A percentile compares a stretch with the other conserved stretches of the same genome.
Conservation (phyloP, 1,139 yeast genomes). For the Maudiozyma humilis region DNA sequence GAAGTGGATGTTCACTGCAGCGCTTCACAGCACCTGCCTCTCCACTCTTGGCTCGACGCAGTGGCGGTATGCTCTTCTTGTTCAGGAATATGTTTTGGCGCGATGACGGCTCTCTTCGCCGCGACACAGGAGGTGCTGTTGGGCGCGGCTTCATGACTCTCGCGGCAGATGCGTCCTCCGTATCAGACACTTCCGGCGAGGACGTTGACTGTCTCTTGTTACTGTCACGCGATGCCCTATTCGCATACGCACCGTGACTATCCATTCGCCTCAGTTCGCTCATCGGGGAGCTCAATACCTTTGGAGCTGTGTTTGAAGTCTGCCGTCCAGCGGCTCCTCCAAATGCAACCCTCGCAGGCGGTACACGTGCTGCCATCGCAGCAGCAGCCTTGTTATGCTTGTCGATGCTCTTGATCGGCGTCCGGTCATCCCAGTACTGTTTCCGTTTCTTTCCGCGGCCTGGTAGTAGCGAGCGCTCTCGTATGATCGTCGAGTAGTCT, state of each 20-base stretch:
- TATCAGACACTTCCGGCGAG: too few species aligned
- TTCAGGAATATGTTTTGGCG: conserved; percentile 8
- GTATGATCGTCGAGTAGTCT: conserved; percentile 21
- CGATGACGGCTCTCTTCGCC: background rate
- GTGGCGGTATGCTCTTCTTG: background rate
- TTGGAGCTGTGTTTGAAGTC: background rate
- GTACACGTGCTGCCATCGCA: background rate
- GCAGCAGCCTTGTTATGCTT: background rate
- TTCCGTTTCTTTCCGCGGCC: conserved; percentile 1
- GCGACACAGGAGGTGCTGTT: too few species aligned
- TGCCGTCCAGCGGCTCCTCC: conserved; percentile 17
- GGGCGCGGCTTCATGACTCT: too few species aligned
- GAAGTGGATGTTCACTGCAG: too few species aligned
- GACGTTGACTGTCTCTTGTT: too few species aligned
- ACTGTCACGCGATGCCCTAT: too few species aligned
- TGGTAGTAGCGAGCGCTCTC: background rate
- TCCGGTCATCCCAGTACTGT: conserved; percentile 5
- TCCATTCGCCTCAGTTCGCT: too few species aligned
- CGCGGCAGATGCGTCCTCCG: too few species aligned
- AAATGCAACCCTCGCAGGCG: conserved; percentile 21
- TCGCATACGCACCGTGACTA: too few species aligned
- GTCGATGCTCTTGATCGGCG: conserved; percentile 5
- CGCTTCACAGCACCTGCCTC: too few species aligned
- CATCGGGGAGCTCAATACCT: background rate
- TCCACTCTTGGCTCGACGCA: background rate